A percentile compares a stretch with the other conserved stretches of the same genome.
phyloP scores from a whole-genome alignment of 192 early-diverging fungal genomes.

The Podila epigama region DNA sequence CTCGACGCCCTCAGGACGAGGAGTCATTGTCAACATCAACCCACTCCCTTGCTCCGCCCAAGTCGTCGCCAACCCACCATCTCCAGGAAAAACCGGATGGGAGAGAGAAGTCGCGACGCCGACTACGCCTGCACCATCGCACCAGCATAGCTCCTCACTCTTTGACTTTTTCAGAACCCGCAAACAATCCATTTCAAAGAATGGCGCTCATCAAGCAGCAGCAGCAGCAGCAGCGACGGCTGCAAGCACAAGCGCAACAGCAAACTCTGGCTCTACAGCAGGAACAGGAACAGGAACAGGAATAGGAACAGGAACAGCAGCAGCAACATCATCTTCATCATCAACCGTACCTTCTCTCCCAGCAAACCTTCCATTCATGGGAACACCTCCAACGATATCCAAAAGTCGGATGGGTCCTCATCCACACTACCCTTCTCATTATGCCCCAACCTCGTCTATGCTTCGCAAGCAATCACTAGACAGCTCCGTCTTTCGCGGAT shows the following conservation, averaged over 20 bases:
- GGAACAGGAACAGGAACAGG: too few relatives aligned
- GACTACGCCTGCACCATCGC: slow-evolving; percentile 7
- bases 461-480: slow-evolving; percentile 26
- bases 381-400: slow-evolving; percentile 14
- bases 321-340: too few relatives aligned
- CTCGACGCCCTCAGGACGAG: not conserved
- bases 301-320: not conserved
- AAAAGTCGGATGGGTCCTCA: slow-evolving; percentile 13
- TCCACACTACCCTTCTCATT: not conserved
- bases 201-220: slow-evolving; percentile 9
- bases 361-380: not conserved
- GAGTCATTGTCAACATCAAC: slow-evolving; percentile 10
- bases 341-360: not conserved
- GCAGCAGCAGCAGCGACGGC: not conserved
- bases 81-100: slow-evolving; percentile 24
- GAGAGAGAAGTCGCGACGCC: slow-evolving; percentile 20
- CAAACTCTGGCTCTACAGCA: too few relatives aligned
- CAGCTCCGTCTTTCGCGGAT: not conserved
- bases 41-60: not conserved
- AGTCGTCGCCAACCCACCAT: not conserved
- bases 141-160: slow-evolving; percentile 14
- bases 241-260: not conserved
- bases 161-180: slow-evolving; percentile 32
- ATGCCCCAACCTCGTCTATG: not conserved
- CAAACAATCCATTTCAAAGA: slow-evolving; percentile 17